Percentiles rank a stretch among this genome's conserved stretches.
Evolutionary conservation across 2,329 filamentous ascomycete genomes (phyloP).

Genomic region (Trichophyton mentagrophytes): DNA sequence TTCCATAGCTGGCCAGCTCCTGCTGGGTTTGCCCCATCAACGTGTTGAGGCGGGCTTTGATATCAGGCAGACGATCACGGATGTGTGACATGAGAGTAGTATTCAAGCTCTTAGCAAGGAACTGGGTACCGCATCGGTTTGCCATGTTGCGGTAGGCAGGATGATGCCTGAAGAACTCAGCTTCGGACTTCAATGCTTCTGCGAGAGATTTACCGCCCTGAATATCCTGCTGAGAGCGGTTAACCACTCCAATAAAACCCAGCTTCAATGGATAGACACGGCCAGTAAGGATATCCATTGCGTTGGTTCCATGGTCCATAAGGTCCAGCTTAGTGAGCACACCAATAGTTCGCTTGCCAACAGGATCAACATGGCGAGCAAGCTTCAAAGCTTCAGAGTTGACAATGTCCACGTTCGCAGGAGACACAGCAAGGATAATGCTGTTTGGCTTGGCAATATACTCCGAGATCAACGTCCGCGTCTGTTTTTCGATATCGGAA

Average conservation of each 20-base stretch:
- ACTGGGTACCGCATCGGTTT: slow-evolving; percentile 82
- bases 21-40: slow-evolving; percentile 99
- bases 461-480: slow-evolving; percentile 86
- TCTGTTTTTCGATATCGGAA: slow-evolving; percentile 96
- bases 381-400: slow-evolving; percentile 97
- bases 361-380: slow-evolving; percentile 87
- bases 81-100: slow-evolving; percentile 93
- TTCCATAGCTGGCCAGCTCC: slow-evolving; percentile 92
- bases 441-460: slow-evolving; percentile 99
- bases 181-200: slow-evolving; percentile 77
- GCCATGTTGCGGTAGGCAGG: slow-evolving; percentile 96
- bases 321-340: slow-evolving; percentile 94
- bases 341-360: slow-evolving; percentile 88
- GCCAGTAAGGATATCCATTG: slow-evolving; percentile 91
- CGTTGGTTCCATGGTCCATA: slow-evolving; percentile 98
- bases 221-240: slow-evolving; percentile 95
- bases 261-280: slow-evolving; percentile 93
- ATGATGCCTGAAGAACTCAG: slow-evolving; percentile 94
- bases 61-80: slow-evolving; percentile 86
- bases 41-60: slow-evolving; percentile 94
- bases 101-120: slow-evolving; percentile 86
- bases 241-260: slow-evolving; percentile 95
- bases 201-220: slow-evolving; percentile 89
- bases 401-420: slow-evolving; percentile 94
- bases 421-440: slow-evolving; percentile 90